These are phyloP conservation scores for Axilococcus clingmanii DNA, from an alignment of 139 green algal genomes.

Conservation along the genomic window DNA sequence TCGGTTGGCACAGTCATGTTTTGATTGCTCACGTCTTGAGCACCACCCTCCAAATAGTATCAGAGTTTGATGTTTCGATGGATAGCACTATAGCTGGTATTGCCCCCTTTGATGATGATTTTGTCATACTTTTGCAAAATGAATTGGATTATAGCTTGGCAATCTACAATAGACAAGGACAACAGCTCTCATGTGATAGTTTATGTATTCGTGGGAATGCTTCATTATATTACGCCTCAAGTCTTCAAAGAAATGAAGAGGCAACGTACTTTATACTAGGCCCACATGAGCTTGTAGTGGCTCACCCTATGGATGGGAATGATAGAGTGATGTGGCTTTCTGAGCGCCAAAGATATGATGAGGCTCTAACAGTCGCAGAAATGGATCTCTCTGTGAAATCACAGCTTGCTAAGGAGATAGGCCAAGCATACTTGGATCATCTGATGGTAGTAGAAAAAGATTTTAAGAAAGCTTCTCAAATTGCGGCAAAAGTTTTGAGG, in stretches of 20 bases:
- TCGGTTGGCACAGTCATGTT: constrained; percentile 60
- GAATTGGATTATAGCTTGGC: too few species aligned
- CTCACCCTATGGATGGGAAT: constrained; percentile 51
- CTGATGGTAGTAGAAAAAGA: constrained; percentile 22
- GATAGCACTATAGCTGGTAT: too few species aligned
- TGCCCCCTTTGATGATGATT: too few species aligned
- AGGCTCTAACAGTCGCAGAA: constrained; percentile 61
- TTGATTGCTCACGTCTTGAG: too few species aligned
- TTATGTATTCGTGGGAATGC: too few species aligned
- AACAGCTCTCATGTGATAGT: too few species aligned
- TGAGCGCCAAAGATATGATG: constrained; percentile 39
- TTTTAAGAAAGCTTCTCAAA: constrained; percentile 41
- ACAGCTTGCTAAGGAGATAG: constrained; percentile 12
- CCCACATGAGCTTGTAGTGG: constrained; percentile 44
- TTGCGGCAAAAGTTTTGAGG: constrained; percentile 48
- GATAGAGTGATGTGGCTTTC: constrained; percentile 78
- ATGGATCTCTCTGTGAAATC: constrained; percentile 23
- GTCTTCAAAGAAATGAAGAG: constrained; percentile 54
- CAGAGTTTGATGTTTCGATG: too few species aligned
- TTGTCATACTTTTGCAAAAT: too few species aligned
- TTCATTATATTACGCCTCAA: too few species aligned
- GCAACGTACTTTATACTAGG: constrained; percentile 55
- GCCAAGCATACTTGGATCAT: constrained; percentile 34
- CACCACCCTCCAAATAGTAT: too few species aligned
- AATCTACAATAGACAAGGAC: too few species aligned